Evolutionary conservation across 2,329 filamentous ascomycete species (phyloP), one percentile per base, ranked within the genome.

Genomic region (Epichloe bromicola): DNA sequence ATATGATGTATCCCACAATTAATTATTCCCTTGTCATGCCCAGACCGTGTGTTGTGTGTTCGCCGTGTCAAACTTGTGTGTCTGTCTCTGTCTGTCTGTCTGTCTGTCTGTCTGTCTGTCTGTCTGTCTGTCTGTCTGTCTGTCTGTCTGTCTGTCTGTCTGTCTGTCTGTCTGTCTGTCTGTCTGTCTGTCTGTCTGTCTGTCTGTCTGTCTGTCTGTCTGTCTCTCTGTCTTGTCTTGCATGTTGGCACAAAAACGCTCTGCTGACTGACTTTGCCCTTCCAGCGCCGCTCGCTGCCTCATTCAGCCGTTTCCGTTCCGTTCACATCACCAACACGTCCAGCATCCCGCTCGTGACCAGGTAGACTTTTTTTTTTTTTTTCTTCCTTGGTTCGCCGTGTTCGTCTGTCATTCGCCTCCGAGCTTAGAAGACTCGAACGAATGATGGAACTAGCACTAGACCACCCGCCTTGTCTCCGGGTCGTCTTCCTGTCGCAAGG

Each of bases 171-270:
- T 38, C n/a, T 6, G 12, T 55, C n/a, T n/a, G n/a, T n/a, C 46
- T 23, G 23, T 23, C 23, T 6, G 5, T 23, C 23, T 23, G 20
- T 23, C 20, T 19, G n/a, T n/a, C n/a, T 8, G 26, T 38, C 14
- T 5, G 36, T 38, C n/a, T 6, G 12, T 55, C n/a, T n/a, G n/a
- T n/a, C 46, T 23, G 23, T 23, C 23, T 6, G 5, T 23, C 23
- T 23, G 20, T 23, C 20, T 19, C n/a, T n/a, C n/a, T 23, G 23
- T 23, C 23, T 50, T 58, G 57, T 59, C 54, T 56, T 41, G 20
- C 46, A 4, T 48, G 46, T 19, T 34, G 46, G 20, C 46, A 41
- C 15, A 46, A 36, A 36, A 34, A 8, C 34, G 44, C 19, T 36
- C 44, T n/a, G 44, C 26, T 46, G 33, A 46, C 44, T 36, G 26